phyloP scores from a whole-genome alignment of 1,139 yeast species.

The Lodderomyces elongisporus region DNA sequence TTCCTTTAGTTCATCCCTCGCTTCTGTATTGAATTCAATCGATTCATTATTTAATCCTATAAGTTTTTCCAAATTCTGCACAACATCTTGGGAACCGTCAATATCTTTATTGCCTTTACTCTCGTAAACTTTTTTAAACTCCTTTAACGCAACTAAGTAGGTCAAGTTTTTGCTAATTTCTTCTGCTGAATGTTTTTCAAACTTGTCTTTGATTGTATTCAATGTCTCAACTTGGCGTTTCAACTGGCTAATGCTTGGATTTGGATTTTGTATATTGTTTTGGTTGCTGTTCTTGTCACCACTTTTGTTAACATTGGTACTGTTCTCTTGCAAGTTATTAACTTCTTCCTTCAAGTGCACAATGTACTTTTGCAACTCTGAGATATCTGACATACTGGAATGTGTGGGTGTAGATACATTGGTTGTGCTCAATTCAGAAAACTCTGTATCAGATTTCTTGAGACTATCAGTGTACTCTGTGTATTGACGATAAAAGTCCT shows the following conservation, averaged over 20 bases:
- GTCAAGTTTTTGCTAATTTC: not conserved
- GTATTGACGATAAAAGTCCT: not conserved
- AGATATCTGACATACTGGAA: too few species aligned
- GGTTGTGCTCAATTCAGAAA: too few species aligned
- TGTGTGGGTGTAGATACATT: too few species aligned
- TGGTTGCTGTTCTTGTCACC: too few species aligned
- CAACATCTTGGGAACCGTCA: not conserved
- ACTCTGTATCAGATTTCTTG: too few species aligned
- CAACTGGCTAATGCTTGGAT: not conserved
- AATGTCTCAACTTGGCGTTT: not conserved
- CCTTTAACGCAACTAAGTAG: not conserved
- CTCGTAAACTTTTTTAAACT: not conserved
- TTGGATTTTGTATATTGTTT: too few species aligned
- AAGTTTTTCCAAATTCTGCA: not conserved
- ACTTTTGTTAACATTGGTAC: too few species aligned
- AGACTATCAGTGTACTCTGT: not conserved
- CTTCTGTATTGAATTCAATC: not conserved
- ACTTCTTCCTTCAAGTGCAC: too few species aligned
- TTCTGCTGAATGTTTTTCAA: not conserved
- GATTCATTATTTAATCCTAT: not conserved
- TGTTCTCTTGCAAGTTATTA: too few species aligned
- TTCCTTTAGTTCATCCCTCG: not conserved
- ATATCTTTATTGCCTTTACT: not conserved
- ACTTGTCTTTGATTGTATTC: not conserved
- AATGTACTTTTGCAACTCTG: too few species aligned